Evolutionary conservation across 2,329 filamentous ascomycete genomes (phyloP), one percentile per base, ranked within the genome.

Genomic region (Alternaria dauci): DNA sequence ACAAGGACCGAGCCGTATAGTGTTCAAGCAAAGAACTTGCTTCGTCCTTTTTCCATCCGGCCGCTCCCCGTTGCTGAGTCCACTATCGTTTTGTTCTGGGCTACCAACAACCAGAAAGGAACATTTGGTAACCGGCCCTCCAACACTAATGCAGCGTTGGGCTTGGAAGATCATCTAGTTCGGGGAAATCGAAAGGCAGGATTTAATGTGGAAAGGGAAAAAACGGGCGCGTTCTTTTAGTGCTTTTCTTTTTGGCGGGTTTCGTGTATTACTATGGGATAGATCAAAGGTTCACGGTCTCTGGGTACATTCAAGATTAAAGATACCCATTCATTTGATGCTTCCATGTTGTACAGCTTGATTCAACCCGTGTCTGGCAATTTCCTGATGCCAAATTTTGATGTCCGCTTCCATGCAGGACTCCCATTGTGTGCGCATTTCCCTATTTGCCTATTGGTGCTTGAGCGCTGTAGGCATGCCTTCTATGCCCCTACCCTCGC

Each of bases 311-410:
- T 55, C 46, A 58, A 44, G 50, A 42, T 63, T 56, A 60, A 55
- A 65, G 66, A 68, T 69, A 67, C 66, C 62, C 63, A 55, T 62
- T 55, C 28, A 58, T 53, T 65, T 51, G 42, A 51, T 55, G 39
- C 42, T 53, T 44, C 59, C 52, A 41, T 57, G 44, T 34, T 59
- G 32, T 53, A 53, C 58, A 66, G 28, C 32, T 12, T 61, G 30
- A 42, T 47, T 58, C 11, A 26, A 25, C 12, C 32, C 46, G 46
- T 50, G 30, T 26, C 46, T 50, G 32, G 14, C 46, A 26, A 26
- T 50, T 18, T 50, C 18, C 26, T 23, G n/a, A 48, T 39, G 48
- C 43, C 26, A 25, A 8, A 26, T 55, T 34, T 14, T 11, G 14
- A 32, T 55, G 34, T 36, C 25, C 20, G 20, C 43, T 47, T 50